A percentile compares a stretch with the other conserved stretches of the same genome.
Conservation (phyloP, 2,329 filamentous ascomycete genomes). For the Colletotrichum noveboracense region DNA sequence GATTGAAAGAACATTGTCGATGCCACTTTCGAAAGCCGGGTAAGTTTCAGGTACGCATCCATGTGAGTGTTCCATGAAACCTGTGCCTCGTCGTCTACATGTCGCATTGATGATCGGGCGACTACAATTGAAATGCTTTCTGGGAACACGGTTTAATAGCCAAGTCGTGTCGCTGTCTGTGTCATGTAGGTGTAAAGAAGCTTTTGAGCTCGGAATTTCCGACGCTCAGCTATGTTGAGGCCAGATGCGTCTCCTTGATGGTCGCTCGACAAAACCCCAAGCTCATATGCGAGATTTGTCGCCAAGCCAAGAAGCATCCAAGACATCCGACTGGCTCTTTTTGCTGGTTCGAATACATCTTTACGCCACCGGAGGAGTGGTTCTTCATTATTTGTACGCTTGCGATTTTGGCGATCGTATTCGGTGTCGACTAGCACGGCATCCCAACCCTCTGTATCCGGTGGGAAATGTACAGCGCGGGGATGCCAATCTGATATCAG, state of each 20-base stretch:
- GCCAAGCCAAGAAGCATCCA: slow-evolving; percentile 31
- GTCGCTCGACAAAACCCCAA: slow-evolving; percentile 21
- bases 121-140: slow-evolving; percentile 3
- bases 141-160: slow-evolving; percentile 1
- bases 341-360: slow-evolving; percentile 29
- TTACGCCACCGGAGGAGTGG: slow-evolving; percentile 28
- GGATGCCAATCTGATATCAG: slow-evolving; percentile 30
- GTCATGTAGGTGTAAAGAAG: slow-evolving; percentile 26
- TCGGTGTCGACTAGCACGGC: slow-evolving; percentile 22
- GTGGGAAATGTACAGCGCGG: slow-evolving; percentile 25
- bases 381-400: slow-evolving; percentile 22
- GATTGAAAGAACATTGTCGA: slow-evolving; percentile 28
- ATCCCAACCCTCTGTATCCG: slow-evolving; percentile 28
- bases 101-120: not conserved
- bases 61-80: slow-evolving; percentile 20
- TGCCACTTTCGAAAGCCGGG: slow-evolving; percentile 21
- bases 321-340: slow-evolving; percentile 29
- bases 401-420: slow-evolving; percentile 24
- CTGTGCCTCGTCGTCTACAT: not conserved
- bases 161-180: slow-evolving; percentile 15
- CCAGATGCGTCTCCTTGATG: not conserved
- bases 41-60: slow-evolving; percentile 23
- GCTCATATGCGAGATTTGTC: slow-evolving; percentile 24
- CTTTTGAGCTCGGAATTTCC: slow-evolving; percentile 18
- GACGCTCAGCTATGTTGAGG: not conserved